These are phyloP conservation scores for Plasmodium chabaudi DNA, from an alignment of 169 alveolate species.

Conservation along the genomic window DNA sequence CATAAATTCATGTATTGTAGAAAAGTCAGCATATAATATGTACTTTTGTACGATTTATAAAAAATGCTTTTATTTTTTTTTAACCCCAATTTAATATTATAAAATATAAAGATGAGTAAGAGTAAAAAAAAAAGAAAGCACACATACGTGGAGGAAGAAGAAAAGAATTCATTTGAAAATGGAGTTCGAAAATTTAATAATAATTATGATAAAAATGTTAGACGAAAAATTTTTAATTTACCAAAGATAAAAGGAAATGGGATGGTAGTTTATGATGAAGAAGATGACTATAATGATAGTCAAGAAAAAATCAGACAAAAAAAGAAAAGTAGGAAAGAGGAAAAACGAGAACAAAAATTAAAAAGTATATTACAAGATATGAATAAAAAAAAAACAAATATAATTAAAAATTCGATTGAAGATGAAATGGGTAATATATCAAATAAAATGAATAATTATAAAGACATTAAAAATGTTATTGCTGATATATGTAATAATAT, in stretches of 20 bases:
- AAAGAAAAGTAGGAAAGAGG: constrained; percentile 21
- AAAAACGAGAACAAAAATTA: constrained; percentile 26
- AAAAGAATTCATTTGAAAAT: neutral
- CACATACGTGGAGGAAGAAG: neutral
- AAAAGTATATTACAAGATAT: constrained; percentile 36
- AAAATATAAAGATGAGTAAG: constrained; percentile 7
- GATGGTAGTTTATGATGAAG: constrained; percentile 31
- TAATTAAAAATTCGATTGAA: constrained; percentile 6
- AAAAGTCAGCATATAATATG: no score
- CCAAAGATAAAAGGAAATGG: constrained; percentile 64
- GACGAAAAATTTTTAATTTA: constrained; percentile 30
- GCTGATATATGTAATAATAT: constrained; percentile 42
- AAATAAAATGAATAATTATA: constrained; percentile 22
- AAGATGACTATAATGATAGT: neutral
- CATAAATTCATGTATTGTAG: no score
- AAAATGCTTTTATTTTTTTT: constrained; percentile 1
- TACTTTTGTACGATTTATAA: no score
- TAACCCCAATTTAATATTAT: neutral
- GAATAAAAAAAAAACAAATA: neutral
- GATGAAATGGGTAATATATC: constrained; percentile 32
- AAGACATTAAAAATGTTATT: constrained; percentile 29
- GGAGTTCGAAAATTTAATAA: constrained; percentile 26
- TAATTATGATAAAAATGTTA: constrained; percentile 11
- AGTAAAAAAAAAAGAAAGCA: neutral
- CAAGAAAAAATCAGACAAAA: neutral